Evolutionary conservation across 2,329 filamentous ascomycete species (phyloP), one percentile per base, ranked within the genome.

Genomic region (Tolypocladium album): DNA sequence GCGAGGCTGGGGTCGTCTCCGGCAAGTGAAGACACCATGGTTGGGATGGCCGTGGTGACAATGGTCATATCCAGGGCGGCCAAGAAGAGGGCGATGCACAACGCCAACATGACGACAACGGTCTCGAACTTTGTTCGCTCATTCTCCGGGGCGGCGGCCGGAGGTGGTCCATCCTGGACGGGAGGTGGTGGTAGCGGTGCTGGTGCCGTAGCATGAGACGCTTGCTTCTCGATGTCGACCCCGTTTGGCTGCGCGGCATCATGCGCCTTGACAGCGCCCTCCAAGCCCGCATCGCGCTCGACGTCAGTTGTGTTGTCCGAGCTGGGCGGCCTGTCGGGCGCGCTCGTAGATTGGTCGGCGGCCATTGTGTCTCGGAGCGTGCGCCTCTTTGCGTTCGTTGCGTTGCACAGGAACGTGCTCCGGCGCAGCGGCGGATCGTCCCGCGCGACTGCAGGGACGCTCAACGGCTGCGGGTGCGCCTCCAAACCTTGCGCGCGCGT

Each of bases 41-140:
- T 85, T 0, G 87, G 86, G 6, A 88, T 78, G 7, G 86, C 84
- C 0, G 86, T 88, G 13, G 87, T 81, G 65, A 89, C 78, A 68
- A 88, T 87, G 38, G 85, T 88, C 58, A 79, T 74, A 66, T 84
- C 81, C 58, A 84, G 74, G 0, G 81, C 81, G 2, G 81, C 80
- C 40, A 84, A 75, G 69, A 83, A 82, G 22, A 83, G 72, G 1
- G 75, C 70, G 40, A 75, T 67, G 57, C 74, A 75, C n/a, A 78
- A 68, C 13, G 75, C 75, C 4, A 73, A 66, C 64, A 78, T 73
- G 66, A 78, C 67, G 57, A 78, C 68, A 55, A 69, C 62, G 9
- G 72, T 77, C 67, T 78, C 65, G 15, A 75, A 60, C 47, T 66
- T 71, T 9, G 75, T 77, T 57, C 76, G 70, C 24, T 64, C 60